Conservation (phyloP, 2,329 filamentous ascomycete genomes). For the Fusarium cyanostomum region DNA sequence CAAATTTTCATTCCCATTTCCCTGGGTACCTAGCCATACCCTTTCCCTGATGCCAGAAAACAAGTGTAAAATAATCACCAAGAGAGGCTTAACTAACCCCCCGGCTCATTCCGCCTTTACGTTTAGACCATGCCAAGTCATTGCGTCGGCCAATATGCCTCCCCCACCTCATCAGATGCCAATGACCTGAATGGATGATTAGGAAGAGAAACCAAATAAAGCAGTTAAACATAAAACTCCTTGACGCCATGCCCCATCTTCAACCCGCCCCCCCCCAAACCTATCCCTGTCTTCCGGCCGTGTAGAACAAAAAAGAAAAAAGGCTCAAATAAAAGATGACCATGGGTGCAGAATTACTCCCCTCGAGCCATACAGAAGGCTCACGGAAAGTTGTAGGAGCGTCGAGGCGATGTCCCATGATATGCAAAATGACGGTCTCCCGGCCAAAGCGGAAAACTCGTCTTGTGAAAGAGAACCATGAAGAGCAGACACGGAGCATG, state of each 20-base stretch:
- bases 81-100: background rate
- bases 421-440: constrained; percentile 22
- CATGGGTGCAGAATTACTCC: constrained; percentile 4
- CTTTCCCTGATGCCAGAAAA: constrained; percentile 11
- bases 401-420: constrained; percentile 1
- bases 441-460: constrained; percentile 20
- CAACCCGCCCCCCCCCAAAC: background rate
- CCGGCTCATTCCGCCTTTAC: background rate
- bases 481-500: constrained; percentile 1
- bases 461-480: constrained; percentile 8
- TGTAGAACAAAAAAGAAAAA: background rate
- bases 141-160: background rate
- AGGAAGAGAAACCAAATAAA: constrained; percentile 5
- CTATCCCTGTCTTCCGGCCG: constrained; percentile 1
- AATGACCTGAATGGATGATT: background rate
- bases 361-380: background rate
- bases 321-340: constrained; percentile 7
- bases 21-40: constrained; percentile 7
- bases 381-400: background rate
- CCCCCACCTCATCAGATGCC: background rate
- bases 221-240: constrained; percentile 18
- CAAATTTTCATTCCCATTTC: constrained; percentile 8
- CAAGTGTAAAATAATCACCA: constrained; percentile 4
- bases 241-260: constrained; percentile 27
- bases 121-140: background rate